A percentile compares a stretch with the other conserved stretches of the same genome.
These are phyloP conservation scores for Colletotrichum sp. DNA, from an alignment of 2,329 filamentous ascomycete species.

Conservation along the genomic window DNA sequence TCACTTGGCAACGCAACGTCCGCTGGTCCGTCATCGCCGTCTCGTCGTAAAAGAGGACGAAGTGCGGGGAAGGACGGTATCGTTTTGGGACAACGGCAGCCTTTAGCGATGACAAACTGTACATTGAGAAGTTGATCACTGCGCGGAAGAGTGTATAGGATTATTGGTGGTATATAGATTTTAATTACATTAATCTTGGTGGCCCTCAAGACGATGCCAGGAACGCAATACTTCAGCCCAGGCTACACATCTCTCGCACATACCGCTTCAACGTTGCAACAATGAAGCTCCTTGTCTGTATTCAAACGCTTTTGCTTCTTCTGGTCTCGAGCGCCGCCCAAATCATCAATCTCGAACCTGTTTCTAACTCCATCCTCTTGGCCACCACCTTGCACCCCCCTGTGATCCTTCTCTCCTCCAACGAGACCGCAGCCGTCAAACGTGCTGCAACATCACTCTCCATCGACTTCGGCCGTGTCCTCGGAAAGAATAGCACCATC, in stretches of 20 bases:
- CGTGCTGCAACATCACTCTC: slow-evolving; percentile 53
- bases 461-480: slow-evolving; percentile 55
- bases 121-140: background rate
- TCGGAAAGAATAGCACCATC: slow-evolving; percentile 31
- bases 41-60: background rate
- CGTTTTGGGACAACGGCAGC: background rate
- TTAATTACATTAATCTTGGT: background rate
- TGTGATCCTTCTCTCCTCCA: background rate
- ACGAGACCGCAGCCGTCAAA: slow-evolving; percentile 40
- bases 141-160: accelerated
- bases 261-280: background rate
- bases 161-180: background rate
- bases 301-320: background rate
- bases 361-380: background rate
- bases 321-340: background rate
- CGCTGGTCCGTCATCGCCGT: background rate
- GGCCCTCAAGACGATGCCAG: background rate
- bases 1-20: background rate
- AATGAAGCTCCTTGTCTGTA: background rate
- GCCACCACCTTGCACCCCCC: background rate
- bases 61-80: background rate
- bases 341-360: background rate
- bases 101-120: background rate
- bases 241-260: background rate
- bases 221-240: background rate